Base-by-base conservation (phyloP, 176 grass and related monocot species). In the Triticum urartu region DNA sequence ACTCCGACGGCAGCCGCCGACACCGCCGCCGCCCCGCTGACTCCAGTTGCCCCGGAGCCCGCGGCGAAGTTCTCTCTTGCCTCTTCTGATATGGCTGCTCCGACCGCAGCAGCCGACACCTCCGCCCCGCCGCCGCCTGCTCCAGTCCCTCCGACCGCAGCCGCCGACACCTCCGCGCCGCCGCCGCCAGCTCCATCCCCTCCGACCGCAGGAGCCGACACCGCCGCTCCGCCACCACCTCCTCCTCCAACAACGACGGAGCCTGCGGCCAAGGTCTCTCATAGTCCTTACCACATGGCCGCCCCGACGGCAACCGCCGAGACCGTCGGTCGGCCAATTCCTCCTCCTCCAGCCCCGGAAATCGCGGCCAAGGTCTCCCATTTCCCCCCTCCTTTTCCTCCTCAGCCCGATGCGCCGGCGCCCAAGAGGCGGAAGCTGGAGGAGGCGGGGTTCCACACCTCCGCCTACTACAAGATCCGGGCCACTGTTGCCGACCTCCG, bases 401-500 rank as follows among this genome's bases (percentile, higher is more conserved):
- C 24, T 87, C 74, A 66, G 80, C 75, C 81, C 15, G 76, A 87
- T 68, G 75, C 48, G 21, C 12, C 77, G 13, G 33, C 73, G n/a
- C 62, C 54, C 47, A 79, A 34, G 86, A 80, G 58, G 68, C 61
- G 79, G 82, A 85, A 74, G 85, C 81, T 88, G 64, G 79, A 86
- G 82, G 79, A 86, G 13, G 72, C 28, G 58, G 86, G 87, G 72
- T 89, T 92, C 86, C 62, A 88, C 50, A 62, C 17, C 33, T 64
- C 86, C 39, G 38, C 87, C 54, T 91, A 91, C 86, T 91, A 85
- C 77, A 88, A 88, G 89, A 91, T 91, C 89, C 86, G 89, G 9
- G 63, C 89, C 61, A 0, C 67, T 54, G 20, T 91, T 18, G 62
- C 89, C 32, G 70, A 64, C 14, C 77, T 91, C 18, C 89, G 89